Base-by-base conservation (phyloP, 768 basidiomycete genomes). In the Hemileccinum impolitum region DNA sequence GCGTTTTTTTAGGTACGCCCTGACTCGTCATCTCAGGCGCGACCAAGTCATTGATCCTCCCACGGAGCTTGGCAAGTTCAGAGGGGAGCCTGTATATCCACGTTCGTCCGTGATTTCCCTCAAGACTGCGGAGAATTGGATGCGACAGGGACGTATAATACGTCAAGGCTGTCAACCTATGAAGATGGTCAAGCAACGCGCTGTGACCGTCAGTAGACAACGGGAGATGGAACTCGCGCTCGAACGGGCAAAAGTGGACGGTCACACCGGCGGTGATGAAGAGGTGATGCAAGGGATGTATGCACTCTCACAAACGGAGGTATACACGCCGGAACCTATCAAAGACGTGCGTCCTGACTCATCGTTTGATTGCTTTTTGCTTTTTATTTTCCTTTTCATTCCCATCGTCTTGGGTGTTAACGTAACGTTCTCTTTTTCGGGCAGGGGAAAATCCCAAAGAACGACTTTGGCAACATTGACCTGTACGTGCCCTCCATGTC, bases 401-500 rank as follows among this genome's bases (percentile, higher is more conserved):
- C n/a, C 30, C 23, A 3, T 23, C 23, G 23, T 23, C 23, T 23
- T 44, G 14, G 26, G 17, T 28, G 36, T 19, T 54, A 23, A 57
- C 45, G 35, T 54, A 44, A 45, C 15, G 3, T 31, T 48, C 42
- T 17, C 47, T 35, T 50, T 54, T 61, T 53, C 21, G 42, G 35
- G 23, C 60, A 98, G 94, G 95, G 95, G 28, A 83, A 81, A 64
- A 80, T 99, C 26, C 94, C 94, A 6, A 94, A 90, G 72, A 99
- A 99, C 61, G 82, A 85, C 55, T 99, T 95, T 65, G 95, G 95
- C 15, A 99, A 97, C 65, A 89, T 99, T 55, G 95, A 99, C 70
- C 70, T 99, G 21, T 99, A 95, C 66, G 90, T 90, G 21, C 86
- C 90, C 25, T 85, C 90, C 4, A 99, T 99, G 96, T 76, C 98